A percentile compares a stretch with the other conserved stretches of the same genome.
Evolutionary conservation across 1,284 basidiomycete species (phyloP).

Genomic region (Fistulinella cinereoalba): DNA sequence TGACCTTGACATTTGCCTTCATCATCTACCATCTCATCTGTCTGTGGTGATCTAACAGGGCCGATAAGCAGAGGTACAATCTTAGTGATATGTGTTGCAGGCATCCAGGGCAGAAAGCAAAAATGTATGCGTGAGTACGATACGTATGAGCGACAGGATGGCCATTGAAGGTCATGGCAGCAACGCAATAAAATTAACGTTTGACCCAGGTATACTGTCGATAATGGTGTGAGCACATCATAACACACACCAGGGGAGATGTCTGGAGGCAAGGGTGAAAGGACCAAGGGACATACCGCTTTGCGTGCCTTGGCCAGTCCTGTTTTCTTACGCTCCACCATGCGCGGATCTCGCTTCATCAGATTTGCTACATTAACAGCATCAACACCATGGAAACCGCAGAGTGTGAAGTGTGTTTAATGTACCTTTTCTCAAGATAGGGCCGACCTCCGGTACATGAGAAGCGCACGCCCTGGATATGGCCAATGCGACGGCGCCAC

Average conservation of each 20-base stretch:
- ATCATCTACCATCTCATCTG: too few relatives aligned
- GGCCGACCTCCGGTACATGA: constrained; percentile 63
- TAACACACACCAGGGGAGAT: not conserved
- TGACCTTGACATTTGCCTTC: too few relatives aligned
- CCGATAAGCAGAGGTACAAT: too few relatives aligned
- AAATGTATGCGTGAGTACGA: constrained; percentile 1
- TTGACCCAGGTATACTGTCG: constrained; percentile 91
- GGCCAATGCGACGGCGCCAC: constrained; percentile 84
- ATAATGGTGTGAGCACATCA: not conserved
- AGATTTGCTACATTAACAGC: constrained; percentile 65
- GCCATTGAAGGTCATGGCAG: not conserved
- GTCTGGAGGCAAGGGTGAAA: not conserved
- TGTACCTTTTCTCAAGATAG: constrained; percentile 72
- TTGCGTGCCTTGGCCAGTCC: constrained; percentile 90
- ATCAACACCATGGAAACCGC: constrained; percentile 1
- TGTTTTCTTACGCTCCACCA: constrained; percentile 98
- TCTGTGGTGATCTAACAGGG: too few relatives aligned
- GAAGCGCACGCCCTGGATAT: constrained; percentile 79
- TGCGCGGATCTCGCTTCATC: constrained; percentile 88
- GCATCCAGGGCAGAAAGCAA: too few relatives aligned
- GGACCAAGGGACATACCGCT: constrained; percentile 55
- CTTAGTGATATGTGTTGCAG: too few relatives aligned
- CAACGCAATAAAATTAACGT: constrained; percentile 55
- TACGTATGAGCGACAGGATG: not conserved
- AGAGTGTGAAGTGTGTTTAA: constrained; percentile 6